phyloP scores from a whole-genome alignment of 2,329 filamentous ascomycete species.

The Xenoacremonium recifei region DNA sequence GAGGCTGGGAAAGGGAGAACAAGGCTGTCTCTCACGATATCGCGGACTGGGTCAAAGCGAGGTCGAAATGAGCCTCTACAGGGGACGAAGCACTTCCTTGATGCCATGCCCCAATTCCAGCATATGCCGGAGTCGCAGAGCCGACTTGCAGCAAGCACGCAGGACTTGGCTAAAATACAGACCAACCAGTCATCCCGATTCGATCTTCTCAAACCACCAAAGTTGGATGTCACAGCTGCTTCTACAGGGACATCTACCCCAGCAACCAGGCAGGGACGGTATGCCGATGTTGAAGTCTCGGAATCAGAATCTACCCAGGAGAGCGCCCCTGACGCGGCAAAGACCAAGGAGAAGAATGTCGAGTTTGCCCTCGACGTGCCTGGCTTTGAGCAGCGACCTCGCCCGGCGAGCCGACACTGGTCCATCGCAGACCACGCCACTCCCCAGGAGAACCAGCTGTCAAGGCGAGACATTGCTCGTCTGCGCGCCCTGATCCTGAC shows the following conservation, averaged over 20 bases:
- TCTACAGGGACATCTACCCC: conserved; percentile 38
- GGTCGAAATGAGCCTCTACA: conserved; percentile 29
- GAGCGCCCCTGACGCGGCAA: conserved; percentile 27
- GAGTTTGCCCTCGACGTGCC: conserved; percentile 31
- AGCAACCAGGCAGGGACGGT: conserved; percentile 12
- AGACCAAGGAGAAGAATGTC: conserved; percentile 34
- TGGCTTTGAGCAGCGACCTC: conserved; percentile 19
- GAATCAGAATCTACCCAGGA: conserved; percentile 37
- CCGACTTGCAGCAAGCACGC: conserved; percentile 11
- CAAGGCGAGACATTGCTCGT: conserved; percentile 75
- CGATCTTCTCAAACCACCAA: conserved; percentile 48
- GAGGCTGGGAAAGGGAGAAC: conserved; percentile 41
- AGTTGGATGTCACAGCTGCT: conserved; percentile 45
- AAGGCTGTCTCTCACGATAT: conserved; percentile 34
- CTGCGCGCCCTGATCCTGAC: conserved; percentile 73
- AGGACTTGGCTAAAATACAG: conserved; percentile 12
- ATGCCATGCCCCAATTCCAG: conserved; percentile 51
- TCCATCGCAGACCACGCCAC: conserved; percentile 46
- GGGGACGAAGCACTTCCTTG: conserved; percentile 46
- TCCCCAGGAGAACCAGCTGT: conserved; percentile 41
- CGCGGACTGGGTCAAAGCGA: conserved; percentile 32
- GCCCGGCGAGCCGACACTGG: conserved; percentile 44
- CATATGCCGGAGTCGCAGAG: conserved; percentile 29
- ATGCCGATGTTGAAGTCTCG: conserved; percentile 34
- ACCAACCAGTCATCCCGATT: conserved; percentile 44